These are phyloP conservation scores for Pseudomonodictys pantanalensis DNA, from an alignment of 495 filamentous ascomycete species.

Conservation along the genomic window DNA sequence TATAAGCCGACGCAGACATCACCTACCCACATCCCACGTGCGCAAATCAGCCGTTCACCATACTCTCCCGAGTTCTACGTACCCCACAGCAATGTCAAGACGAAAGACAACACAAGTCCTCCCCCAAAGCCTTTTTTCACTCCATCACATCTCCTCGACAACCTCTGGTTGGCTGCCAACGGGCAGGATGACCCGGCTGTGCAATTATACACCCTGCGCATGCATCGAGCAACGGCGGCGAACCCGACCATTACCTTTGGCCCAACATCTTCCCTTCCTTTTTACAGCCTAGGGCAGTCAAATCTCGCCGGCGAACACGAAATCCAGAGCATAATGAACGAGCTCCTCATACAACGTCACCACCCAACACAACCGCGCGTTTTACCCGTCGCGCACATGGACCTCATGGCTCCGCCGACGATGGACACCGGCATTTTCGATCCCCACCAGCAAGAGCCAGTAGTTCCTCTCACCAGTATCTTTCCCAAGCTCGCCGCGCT, in stretches of 20 bases:
- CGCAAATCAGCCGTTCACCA: conserved; percentile 54
- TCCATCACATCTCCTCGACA: conserved; percentile 47
- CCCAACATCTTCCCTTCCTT: conserved; percentile 30
- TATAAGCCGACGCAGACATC: conserved; percentile 62
- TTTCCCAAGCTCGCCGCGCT: conserved; percentile 68
- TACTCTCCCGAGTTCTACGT: conserved; percentile 49
- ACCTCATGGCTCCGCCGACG: conserved; percentile 33
- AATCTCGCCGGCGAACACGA: conserved; percentile 21
- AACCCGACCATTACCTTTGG: conserved; percentile 33
- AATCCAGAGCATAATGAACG: conserved; percentile 25
- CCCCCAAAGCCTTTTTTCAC: conserved; percentile 33
- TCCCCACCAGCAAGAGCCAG: conserved; percentile 33
- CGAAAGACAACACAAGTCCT: conserved; percentile 12
- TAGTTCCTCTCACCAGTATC: conserved; percentile 62
- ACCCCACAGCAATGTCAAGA: conserved; percentile 24
- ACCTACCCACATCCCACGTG: conserved; percentile 53
- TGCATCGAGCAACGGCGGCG: conserved; percentile 35
- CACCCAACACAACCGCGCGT: conserved; percentile 33
- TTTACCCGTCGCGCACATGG: conserved; percentile 34
- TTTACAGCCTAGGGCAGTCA: conserved; percentile 37
- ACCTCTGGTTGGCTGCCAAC: conserved; percentile 56
- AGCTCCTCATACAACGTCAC: conserved; percentile 35
- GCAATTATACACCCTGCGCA: conserved; percentile 47
- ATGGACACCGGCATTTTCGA: conserved; percentile 33
- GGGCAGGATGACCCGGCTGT: conserved; percentile 47